Base-by-base conservation (phyloP, 805 yeast genomes). In the Hanseniaspora nectarophila region DNA sequence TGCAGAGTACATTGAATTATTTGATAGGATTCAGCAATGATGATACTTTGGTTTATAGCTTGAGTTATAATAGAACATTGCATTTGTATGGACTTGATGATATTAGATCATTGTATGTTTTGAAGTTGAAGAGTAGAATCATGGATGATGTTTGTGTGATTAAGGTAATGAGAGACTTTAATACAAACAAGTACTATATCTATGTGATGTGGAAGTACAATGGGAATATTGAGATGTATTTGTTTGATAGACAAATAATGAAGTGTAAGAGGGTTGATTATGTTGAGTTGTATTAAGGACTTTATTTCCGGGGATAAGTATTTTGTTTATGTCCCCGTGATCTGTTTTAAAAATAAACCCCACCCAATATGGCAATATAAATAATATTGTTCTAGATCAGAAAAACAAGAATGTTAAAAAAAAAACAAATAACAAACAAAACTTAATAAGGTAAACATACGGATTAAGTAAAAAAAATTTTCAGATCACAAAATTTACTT, bases 11-110 rank as follows among this genome's bases (percentile, higher is more conserved):
- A 1, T 71, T 73, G 16, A 76, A 92, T 7, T 84, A 83, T 38
- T 82, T 92, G 7, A 81, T 92, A 82, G 80, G 80, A 51, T 88
- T 90, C 63, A 82, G 90, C 5, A 88, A 85, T 8, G 74, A 79
- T 57, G 89, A 87, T 44, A 66, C 78, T 10, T 77, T 79, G 59
- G 70, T 92, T 45, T 96, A 97, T 0, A 88, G 87, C 5, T 69
- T 92, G 23, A 82, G 95, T 15, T 95, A 87, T 67, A 92, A 90
- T 62, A 81, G 79, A 58, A 92, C 98, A 0, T 68, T 92, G 50
- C 98, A 92, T 66, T 42, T 49, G 3, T 49, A 24, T 20, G 13
- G 6, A 9, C 16, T 16, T 61, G 70, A 81, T 23, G 56, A 63
- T 2, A 58, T 5, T 13, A 37, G 7, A 21, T 37, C 40, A 4